phyloP scores from a whole-genome alignment of 169 alveolate genomes.

The Plasmodium cynomolgi region DNA sequence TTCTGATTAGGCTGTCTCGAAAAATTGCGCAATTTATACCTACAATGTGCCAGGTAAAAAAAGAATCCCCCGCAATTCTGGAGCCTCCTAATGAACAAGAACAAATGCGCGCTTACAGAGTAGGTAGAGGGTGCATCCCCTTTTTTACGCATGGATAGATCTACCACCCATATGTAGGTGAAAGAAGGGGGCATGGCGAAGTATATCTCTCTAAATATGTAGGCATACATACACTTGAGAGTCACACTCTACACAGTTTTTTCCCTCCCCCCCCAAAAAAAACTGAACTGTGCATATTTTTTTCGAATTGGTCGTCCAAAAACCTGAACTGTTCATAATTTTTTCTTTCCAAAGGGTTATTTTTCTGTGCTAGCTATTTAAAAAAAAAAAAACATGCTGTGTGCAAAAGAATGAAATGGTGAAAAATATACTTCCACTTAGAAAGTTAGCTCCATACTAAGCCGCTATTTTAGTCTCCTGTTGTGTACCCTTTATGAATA shows the following conservation, averaged over 20 bases:
- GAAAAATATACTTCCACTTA: not conserved
- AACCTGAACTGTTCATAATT: not conserved
- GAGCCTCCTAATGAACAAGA: not conserved
- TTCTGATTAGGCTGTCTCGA: not conserved
- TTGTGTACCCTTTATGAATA: not conserved
- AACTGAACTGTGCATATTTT: not conserved
- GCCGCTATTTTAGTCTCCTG: not conserved
- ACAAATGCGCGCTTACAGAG: not conserved
- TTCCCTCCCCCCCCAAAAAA: not conserved
- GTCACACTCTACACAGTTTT: not conserved
- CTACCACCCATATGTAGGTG: not conserved
- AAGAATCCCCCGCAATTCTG: not conserved
- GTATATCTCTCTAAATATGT: not conserved
- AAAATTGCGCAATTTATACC: not conserved
- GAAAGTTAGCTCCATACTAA: not conserved
- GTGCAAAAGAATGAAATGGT: not conserved
- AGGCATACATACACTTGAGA: not conserved
- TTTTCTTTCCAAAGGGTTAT: not conserved
- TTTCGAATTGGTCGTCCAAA: not conserved
- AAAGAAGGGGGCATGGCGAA: not conserved
- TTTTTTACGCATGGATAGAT: not conserved
- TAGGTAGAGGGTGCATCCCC: not conserved
- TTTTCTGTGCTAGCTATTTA: not conserved
- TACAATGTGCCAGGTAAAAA: not conserved
- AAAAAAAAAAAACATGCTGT: not conserved